phyloP scores from a whole-genome alignment of 495 filamentous ascomycete genomes.

The Xylaria longipes region DNA sequence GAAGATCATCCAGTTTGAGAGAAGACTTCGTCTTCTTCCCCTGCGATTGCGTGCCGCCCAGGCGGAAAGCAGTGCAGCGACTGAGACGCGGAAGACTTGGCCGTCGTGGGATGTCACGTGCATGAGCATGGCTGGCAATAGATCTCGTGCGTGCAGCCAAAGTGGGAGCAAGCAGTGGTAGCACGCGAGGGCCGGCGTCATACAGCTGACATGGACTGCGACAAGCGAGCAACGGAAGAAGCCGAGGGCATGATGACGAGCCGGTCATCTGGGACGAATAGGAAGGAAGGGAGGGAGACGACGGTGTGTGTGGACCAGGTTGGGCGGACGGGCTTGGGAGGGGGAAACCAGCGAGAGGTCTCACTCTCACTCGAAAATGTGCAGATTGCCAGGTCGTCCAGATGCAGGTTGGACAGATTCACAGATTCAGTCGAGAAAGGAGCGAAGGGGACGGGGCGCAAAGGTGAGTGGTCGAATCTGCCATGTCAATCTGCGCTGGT shows the following conservation, averaged over 20 bases:
- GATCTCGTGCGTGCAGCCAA: constrained; percentile 6
- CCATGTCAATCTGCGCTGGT: constrained; percentile 14
- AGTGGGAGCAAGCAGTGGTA: neutral
- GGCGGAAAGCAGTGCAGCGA: neutral
- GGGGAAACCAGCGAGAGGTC: neutral
- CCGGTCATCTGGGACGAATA: constrained; percentile 37
- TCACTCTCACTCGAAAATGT: neutral
- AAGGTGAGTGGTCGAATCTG: neutral
- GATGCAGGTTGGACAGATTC: neutral
- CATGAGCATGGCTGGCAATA: constrained; percentile 12
- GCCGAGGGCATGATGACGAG: constrained; percentile 35
- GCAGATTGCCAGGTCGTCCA: neutral
- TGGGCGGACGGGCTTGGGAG: neutral
- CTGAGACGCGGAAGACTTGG: neutral
- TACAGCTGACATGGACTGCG: constrained; percentile 23
- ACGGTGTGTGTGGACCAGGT: constrained; percentile 5
- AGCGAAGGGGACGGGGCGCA: neutral
- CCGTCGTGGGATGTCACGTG: constrained; percentile 11
- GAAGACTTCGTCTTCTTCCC: constrained; percentile 56
- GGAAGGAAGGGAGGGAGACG: neutral
- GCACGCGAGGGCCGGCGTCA: constrained; percentile 7
- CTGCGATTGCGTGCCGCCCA: constrained; percentile 22
- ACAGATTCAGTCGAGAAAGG: neutral
- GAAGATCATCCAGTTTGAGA: constrained; percentile 67
- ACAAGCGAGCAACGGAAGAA: constrained; percentile 30